Percentiles rank a stretch among this genome's conserved stretches.
Evolutionary conservation across 140 eudicot species (phyloP).

Genomic region (Ambrosia hybrid): DNA sequence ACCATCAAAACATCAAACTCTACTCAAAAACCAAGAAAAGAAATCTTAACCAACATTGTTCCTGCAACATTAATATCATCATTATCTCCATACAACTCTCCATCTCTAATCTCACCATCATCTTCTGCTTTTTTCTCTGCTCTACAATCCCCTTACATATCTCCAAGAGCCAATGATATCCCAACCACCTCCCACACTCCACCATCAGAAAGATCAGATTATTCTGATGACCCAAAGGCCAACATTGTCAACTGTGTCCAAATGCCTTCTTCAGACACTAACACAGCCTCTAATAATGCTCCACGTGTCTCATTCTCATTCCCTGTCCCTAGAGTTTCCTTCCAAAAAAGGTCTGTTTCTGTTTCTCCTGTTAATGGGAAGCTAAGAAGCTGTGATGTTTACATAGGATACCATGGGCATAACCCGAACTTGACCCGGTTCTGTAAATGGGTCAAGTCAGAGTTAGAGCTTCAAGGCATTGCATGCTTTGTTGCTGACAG

Average conservation of each 20-base stretch:
- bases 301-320: slow-evolving; percentile 78
- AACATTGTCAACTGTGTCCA: slow-evolving; percentile 74
- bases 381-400: slow-evolving; percentile 91
- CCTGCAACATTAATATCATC: slow-evolving; percentile 51
- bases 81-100: slow-evolving; percentile 66
- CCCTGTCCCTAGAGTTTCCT: slow-evolving; percentile 83
- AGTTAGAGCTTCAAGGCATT: slow-evolving; percentile 89
- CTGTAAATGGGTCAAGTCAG: slow-evolving; percentile 92
- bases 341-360: slow-evolving; percentile 65
- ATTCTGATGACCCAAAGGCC: slow-evolving; percentile 59
- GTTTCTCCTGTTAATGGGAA: slow-evolving; percentile 75
- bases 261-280: slow-evolving; percentile 29
- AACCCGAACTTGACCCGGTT: slow-evolving; percentile 66
- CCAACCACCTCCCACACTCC: slow-evolving; percentile 94
- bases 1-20: slow-evolving; percentile 63
- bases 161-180: slow-evolving; percentile 87
- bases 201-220: slow-evolving; percentile 67
- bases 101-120: slow-evolving; percentile 78
- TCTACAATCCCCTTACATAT: slow-evolving; percentile 83
- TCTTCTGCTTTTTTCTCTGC: slow-evolving; percentile 96
- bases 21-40: slow-evolving; percentile 39
- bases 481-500: slow-evolving; percentile 89
- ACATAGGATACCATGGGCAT: slow-evolving; percentile 81
- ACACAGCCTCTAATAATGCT: slow-evolving; percentile 29
- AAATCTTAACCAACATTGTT: slow-evolving; percentile 48